Conservation (phyloP, 768 basidiomycete genomes). For the Podaxis mareebaensis region DNA sequence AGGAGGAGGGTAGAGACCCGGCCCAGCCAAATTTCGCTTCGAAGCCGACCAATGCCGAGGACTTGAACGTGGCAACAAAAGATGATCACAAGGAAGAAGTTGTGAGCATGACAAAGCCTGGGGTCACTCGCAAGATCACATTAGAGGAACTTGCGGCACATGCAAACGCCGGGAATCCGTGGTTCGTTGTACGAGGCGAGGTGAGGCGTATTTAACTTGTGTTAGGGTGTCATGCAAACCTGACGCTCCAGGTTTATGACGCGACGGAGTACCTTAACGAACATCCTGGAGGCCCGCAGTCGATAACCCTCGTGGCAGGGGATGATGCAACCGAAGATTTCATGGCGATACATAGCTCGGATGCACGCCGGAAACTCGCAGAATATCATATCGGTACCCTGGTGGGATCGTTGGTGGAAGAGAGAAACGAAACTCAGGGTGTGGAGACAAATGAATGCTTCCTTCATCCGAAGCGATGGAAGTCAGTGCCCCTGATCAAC, state of each 20-base stretch:
- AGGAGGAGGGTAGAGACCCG: conserved; percentile 44
- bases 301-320: conserved; percentile 55
- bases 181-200: conserved; percentile 57
- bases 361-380: conserved; percentile 45
- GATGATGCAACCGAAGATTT: conserved; percentile 67
- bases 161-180: conserved; percentile 33
- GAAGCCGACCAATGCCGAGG: neutral
- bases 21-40: conserved; percentile 39
- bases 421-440: conserved; percentile 7
- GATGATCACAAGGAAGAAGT: neutral
- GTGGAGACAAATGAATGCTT: conserved; percentile 23
- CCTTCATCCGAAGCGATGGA: conserved; percentile 51
- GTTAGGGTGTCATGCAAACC: neutral
- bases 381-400: conserved; percentile 59
- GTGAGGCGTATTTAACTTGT: conserved; percentile 19
- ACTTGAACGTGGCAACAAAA: neutral
- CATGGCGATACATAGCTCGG: conserved; percentile 59
- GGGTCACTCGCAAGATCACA: conserved; percentile 44
- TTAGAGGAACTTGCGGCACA: conserved; percentile 42
- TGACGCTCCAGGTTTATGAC: conserved; percentile 44
- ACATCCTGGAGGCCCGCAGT: conserved; percentile 60
- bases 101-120: conserved; percentile 46
- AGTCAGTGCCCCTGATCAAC: conserved; percentile 36
- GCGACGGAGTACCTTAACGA: conserved; percentile 50
- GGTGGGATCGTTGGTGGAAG: conserved; percentile 11